These are phyloP conservation scores for Trametopsis cervina DNA, from an alignment of 768 basidiomycete species.

Conservation along the genomic window DNA sequence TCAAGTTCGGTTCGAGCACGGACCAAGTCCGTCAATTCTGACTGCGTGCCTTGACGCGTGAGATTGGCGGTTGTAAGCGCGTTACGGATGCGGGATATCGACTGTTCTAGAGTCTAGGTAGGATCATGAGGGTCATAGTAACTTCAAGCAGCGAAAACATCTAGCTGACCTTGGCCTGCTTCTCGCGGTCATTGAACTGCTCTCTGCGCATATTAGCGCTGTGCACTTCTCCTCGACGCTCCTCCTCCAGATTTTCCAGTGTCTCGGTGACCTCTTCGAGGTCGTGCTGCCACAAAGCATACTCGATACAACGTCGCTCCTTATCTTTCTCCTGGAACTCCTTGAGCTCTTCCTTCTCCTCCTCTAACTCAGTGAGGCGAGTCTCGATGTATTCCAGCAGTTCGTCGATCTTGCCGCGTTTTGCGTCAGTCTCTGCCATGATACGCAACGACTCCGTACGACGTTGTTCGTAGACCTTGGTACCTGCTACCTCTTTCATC, in stretches of 20 bases:
- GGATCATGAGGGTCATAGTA: not conserved
- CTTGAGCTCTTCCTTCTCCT: slow-evolving; percentile 96
- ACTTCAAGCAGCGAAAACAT: not conserved
- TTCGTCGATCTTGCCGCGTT: slow-evolving; percentile 87
- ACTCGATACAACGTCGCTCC: slow-evolving; percentile 90
- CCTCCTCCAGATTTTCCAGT: slow-evolving; percentile 80
- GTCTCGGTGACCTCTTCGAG: slow-evolving; percentile 83
- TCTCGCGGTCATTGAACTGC: slow-evolving; percentile 78
- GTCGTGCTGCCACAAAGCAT: slow-evolving; percentile 88
- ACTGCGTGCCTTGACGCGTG: slow-evolving; percentile 68
- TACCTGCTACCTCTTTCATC: slow-evolving; percentile 98
- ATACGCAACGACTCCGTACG: slow-evolving; percentile 89
- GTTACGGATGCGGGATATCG: slow-evolving; percentile 65
- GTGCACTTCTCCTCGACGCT: slow-evolving; percentile 76
- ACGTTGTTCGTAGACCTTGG: slow-evolving; percentile 95
- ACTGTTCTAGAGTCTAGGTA: slow-evolving; percentile 61
- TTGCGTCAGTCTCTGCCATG: slow-evolving; percentile 94
- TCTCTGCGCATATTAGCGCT: slow-evolving; percentile 76
- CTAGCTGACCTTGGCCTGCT: slow-evolving; percentile 66
- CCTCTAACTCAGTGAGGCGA: slow-evolving; percentile 84
- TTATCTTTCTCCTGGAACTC: slow-evolving; percentile 96
- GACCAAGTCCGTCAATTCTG: slow-evolving; percentile 83
- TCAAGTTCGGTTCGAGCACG: slow-evolving; percentile 81
- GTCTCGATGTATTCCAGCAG: slow-evolving; percentile 88
- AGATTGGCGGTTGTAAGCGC: slow-evolving; percentile 61